A percentile compares a stretch with the other conserved stretches of the same genome.
Conservation (phyloP, 2,329 filamentous ascomycete genomes). For the Knufia petricola region DNA sequence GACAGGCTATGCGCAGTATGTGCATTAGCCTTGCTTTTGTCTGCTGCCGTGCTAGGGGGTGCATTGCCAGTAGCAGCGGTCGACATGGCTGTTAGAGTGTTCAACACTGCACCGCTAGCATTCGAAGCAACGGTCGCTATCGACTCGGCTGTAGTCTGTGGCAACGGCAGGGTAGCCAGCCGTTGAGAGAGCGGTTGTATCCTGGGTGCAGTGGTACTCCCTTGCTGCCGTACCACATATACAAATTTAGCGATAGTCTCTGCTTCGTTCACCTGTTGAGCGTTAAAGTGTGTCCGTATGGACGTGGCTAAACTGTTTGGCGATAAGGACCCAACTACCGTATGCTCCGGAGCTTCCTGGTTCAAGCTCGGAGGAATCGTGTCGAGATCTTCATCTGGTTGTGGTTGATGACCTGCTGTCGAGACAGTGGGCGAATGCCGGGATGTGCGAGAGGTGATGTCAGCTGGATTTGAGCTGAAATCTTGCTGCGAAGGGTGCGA, state of each 20-base stretch:
- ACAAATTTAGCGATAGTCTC: slow-evolving; percentile 39
- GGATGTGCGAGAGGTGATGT: slow-evolving; percentile 9
- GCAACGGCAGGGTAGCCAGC: slow-evolving; percentile 4
- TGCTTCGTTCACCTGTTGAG: slow-evolving; percentile 36
- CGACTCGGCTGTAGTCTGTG: background rate
- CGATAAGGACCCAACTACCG: slow-evolving; percentile 4
- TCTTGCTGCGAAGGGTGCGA: slow-evolving; percentile 9
- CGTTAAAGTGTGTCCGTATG: slow-evolving; percentile 41
- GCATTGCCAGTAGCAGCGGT: background rate
- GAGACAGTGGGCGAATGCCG: slow-evolving; percentile 8
- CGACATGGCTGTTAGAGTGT: background rate
- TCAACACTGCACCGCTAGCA: background rate
- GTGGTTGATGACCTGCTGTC: background rate
- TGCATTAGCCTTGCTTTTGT: background rate
- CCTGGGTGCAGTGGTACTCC: background rate
- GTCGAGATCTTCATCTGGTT: background rate
- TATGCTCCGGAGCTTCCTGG: slow-evolving; percentile 1
- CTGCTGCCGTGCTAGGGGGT: background rate
- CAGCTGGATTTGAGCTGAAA: slow-evolving; percentile 7
- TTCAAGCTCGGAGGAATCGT: slow-evolving; percentile 1
- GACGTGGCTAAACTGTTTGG: slow-evolving; percentile 28
- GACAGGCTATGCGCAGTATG: slow-evolving; percentile 1
- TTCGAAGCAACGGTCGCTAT: background rate
- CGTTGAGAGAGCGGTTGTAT: slow-evolving; percentile 1
- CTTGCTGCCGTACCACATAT: slow-evolving; percentile 39